A percentile compares a stretch with the other conserved stretches of the same genome.
phyloP scores from a whole-genome alignment of 805 yeast species.

The Pichia ethanolica region DNA sequence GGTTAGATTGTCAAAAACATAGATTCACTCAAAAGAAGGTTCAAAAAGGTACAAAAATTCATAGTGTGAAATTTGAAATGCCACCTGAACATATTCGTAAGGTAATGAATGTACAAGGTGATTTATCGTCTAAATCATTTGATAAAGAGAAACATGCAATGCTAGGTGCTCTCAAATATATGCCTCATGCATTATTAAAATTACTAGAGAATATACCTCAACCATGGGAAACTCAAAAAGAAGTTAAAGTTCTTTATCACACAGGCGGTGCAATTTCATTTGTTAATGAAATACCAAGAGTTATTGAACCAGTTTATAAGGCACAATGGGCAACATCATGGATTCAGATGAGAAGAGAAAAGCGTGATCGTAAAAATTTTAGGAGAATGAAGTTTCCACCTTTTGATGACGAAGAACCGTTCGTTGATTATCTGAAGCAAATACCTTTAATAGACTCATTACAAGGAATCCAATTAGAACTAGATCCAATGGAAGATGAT shows the following conservation, averaged over 20 bases:
- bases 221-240: constrained; percentile 90
- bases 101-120: constrained; percentile 77
- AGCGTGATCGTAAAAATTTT: constrained; percentile 82
- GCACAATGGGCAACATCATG: constrained; percentile 97
- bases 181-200: constrained; percentile 93
- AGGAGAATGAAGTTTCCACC: constrained; percentile 92
- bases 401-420: constrained; percentile 96
- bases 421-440: constrained; percentile 74
- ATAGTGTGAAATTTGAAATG: constrained; percentile 62
- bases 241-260: constrained; percentile 85
- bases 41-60: constrained; percentile 40
- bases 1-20: constrained; percentile 58
- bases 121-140: constrained; percentile 69
- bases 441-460: constrained; percentile 64
- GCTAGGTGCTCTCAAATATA: constrained; percentile 82
- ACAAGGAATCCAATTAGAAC: constrained; percentile 60
- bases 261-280: constrained; percentile 90
- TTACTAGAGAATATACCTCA: constrained; percentile 94
- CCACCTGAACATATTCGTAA: constrained; percentile 91
- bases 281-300: constrained; percentile 87
- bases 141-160: constrained; percentile 82
- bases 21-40: constrained; percentile 36
- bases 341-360: constrained; percentile 90
- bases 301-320: constrained; percentile 80
- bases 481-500: constrained; percentile 58